Base-by-base conservation (phyloP, 176 grass and related monocot species). In the Phoenix dactylifera region DNA sequence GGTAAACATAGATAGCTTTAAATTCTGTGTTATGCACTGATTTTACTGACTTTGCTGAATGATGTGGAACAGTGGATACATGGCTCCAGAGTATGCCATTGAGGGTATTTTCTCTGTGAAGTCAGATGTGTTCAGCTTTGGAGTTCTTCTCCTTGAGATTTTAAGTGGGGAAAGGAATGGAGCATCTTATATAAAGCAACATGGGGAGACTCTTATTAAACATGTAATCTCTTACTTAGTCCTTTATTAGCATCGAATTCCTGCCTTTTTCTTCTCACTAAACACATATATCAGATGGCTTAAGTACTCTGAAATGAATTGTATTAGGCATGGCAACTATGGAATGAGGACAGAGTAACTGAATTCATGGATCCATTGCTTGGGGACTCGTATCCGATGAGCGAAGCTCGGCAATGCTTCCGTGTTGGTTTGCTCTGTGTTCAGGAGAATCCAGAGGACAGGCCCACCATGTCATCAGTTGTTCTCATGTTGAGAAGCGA, bases 81-180 rank as follows among this genome's bases (percentile, higher is more conserved):
- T 95, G 90, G 86, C 90, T 1, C 90, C 90, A 1, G 90, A 95
- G 16, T 95, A 84, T 64, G 86, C 74, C 0, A 76, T 84, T 71
- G 83, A 81, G 71, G 90, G 90, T 7, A 76, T 66, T 12, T 95
- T 95, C 80, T 95, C 90, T 16, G 80, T 87, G 55, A 95, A 95
- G 71, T 95, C 90, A 0, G 90, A 95, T 67, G 90, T 87, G 30
- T 95, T 75, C 79, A 90, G 90, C 75, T 89, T 87, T 59, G 90
- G 90, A 0, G 90, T 95, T 15, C 79, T 95, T 9, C 74, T 90
- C 28, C 70, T 95, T 10, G 90, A 95, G 80, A 90, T 95, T 76
- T 74, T 95, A 28, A 84, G 90, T 57, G 90, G 90, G 4, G 71
- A 86, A 66, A 76, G 86, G 5, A 95, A 95, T 52, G 82, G 86